Conservation (phyloP, 2,329 filamentous ascomycete species). For the Penicillium frequentans region DNA sequence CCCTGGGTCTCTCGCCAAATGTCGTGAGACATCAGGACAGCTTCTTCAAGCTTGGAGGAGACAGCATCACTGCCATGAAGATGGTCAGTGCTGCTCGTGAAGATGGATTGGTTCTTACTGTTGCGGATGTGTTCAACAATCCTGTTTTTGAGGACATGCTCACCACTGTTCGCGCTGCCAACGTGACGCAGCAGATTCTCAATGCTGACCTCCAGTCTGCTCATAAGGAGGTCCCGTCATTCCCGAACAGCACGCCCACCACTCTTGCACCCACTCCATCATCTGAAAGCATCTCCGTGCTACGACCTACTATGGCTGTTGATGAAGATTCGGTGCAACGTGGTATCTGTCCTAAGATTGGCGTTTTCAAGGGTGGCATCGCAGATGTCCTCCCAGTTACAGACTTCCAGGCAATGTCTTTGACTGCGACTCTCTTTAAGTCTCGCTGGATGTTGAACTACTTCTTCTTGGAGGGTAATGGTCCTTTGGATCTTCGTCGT, state of each 20-base stretch:
- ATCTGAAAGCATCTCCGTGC: constrained; percentile 25
- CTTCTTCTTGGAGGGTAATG: constrained; percentile 58
- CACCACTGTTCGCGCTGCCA: constrained; percentile 27
- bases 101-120: constrained; percentile 41
- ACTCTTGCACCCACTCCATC: constrained; percentile 18
- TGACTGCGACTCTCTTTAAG: constrained; percentile 37
- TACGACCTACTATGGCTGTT: constrained; percentile 23
- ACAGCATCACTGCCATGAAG: constrained; percentile 45
- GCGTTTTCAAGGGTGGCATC: constrained; percentile 53
- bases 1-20: constrained; percentile 34
- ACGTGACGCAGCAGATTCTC: constrained; percentile 23
- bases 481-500: constrained; percentile 50
- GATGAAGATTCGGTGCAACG: constrained; percentile 46
- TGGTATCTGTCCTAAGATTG: constrained; percentile 54
- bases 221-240: constrained; percentile 15
- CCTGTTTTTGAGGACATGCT: constrained; percentile 44
- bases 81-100: constrained; percentile 42
- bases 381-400: constrained; percentile 59
- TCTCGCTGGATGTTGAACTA: constrained; percentile 48
- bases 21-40: constrained; percentile 38
- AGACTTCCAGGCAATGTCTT: constrained; percentile 44
- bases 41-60: constrained; percentile 45
- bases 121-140: constrained; percentile 46
- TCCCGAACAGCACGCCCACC: constrained; percentile 14
- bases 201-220: constrained; percentile 21